Base-by-base conservation (phyloP, 2,329 filamentous ascomycete species). In the Penicillium sp. region DNA sequence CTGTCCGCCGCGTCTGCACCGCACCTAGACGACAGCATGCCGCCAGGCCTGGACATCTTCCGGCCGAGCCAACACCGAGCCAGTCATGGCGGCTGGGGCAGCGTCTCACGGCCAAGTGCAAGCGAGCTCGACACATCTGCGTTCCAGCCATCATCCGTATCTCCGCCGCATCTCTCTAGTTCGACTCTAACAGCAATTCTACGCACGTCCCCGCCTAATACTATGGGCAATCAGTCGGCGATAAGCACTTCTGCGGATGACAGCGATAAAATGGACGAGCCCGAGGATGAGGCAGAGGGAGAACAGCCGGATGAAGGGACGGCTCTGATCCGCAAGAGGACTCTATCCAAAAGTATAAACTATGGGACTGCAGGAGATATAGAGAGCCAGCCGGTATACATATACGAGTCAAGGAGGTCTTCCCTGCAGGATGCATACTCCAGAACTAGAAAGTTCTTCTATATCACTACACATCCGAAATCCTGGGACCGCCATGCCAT, bases 401-500 rank as follows among this genome's bases (percentile, higher is more conserved):
- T 42, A 5, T 20, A 58, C 9, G 24, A 57, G 14, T 58, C 53
- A 20, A 57, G 55, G 18, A 38, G 18, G 35, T 38, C 50, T 9
- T 42, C 30, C n/a, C 24, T 47, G 5, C 56, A 57, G 11, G 57
- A 61, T 2, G 60, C 64, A 7, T 46, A 64, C 23, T 63, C 64
- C 3, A 62, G 56, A 7, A 49, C 65, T 11, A 60, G 62, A 6
- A 62, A 60, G 40, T 65, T 59, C 50, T 60, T 66, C 28, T 68
- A 70, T 64, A 64, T 68, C 16, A 58, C 82, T 8, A 47, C 51
- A 3, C 84, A 85, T 63, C 88, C 89, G 0, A 88, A 87, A 62
- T 79, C 78, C 21, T 97, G 92, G 89, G 79, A 93, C 68, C 79
- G 77, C 56, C 81, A 80, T 62, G 75, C 81, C 0, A 77, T 96